Evolutionary conservation across 176 grass and related monocot genomes (phyloP), one percentile per base, ranked within the genome.

Genomic region (Aegilops umbellulata): DNA sequence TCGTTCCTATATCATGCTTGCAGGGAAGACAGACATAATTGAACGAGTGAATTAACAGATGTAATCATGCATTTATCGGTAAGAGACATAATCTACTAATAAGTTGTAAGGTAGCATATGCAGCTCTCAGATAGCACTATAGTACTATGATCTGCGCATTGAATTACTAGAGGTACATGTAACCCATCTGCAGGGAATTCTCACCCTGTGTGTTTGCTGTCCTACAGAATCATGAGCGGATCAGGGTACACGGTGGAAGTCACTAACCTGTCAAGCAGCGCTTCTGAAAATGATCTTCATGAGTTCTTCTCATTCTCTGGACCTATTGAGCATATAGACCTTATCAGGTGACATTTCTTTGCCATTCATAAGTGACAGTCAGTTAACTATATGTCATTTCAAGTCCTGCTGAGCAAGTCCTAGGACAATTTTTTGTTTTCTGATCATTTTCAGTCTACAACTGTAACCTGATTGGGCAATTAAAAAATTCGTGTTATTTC

Each of bases 241-340:
- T 36, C 70, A 0, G 92, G 88, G 60, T 90, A 98, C 85, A 98
- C 90, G 6, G 79, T 98, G 26, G 88, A 98, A 91, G 97, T 98
- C 65, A 91, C 94, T 62, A 95, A 94, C 85, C 90, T 98, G 20
- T 98, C 97, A 32, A 87, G 44, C 84, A 86, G 78, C 57, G 92
- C 89, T 60, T 92, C 88, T 23, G 97, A 98, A 62, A 84, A 69
- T 67, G 92, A 98, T 82, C 88, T 98, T 80, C 88, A 91, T 66
- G 91, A 94, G 23, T 98, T 98, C 92, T 98, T 98, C 86, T 92
- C 94, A 20, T 98, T 98, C 90, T 98, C 90, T 76, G 97, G 97
- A 65, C 74, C 97, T 89, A 94, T 98, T 87, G 97, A 98, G 79
- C 88, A 95, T 83, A 76, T 98, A 83, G 93, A 98, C 57, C 88